Base-by-base conservation (phyloP, 2,329 filamentous ascomycete genomes). In the Leptographium radiaticola region DNA sequence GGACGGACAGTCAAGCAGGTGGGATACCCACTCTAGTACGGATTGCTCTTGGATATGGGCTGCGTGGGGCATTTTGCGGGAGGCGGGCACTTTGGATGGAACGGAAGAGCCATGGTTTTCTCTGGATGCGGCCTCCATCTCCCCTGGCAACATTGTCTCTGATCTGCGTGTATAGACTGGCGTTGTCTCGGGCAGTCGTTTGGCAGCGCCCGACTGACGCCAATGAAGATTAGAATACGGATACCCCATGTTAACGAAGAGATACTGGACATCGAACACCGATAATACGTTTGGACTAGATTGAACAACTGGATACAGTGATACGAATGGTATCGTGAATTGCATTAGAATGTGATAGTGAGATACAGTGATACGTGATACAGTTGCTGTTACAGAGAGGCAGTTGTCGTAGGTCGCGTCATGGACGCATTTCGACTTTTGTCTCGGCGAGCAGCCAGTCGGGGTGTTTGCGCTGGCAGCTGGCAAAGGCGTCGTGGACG, bases 11-110 rank as follows among this genome's bases (percentile, higher is more conserved):
- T 56, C 49, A 55, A 51, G 47, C 31, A 45, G 44, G 54, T 51
- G 56, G 54, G 54, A 59, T 57, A 59, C 57, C 57, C 57, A 56
- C 57, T 56, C 54, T 56, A 56, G 49, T 56, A 54, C 55, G 57
- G 53, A 53, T 56, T 57, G 20, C 50, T 57, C 36, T 53, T 55
- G 54, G 54, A 55, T 49, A 51, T 44, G 53, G 53, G 48, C 44
- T 49, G 56, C 53, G 40, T 39, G 53, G 39, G 45, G 51, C 45
- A 53, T 49, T 25, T 49, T 36, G 31, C 16, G 52, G 30, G 39
- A 31, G 40, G 6, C 39, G 45, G 38, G 9, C 15, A 34, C 16
- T 16, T 16, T 13, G 45, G n/a, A 30, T 8, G 30, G 16, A n/a
- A 10, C n/a, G 15, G 18, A 38, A 47, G 33, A 45, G 16, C 18